Conservation (phyloP, 2,329 filamentous ascomycete species). For the Aspergillus fumigatus region DNA sequence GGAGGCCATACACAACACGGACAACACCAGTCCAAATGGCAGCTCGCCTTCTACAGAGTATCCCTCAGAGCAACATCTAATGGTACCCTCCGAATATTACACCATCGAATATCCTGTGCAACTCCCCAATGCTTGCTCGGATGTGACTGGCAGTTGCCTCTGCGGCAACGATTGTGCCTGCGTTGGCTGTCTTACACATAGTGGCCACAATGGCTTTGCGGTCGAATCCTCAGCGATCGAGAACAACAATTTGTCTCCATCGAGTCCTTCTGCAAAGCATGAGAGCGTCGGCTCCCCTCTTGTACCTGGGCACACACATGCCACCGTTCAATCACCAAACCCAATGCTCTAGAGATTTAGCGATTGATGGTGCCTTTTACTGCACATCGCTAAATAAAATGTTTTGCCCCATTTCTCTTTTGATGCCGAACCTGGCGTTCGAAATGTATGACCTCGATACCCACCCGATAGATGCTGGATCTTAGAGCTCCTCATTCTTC, state of each 20-base stretch:
- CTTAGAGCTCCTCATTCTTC: conserved; percentile 8
- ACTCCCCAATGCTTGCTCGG: conserved; percentile 39
- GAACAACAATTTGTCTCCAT: not conserved
- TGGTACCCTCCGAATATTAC: conserved; percentile 41
- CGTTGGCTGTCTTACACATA: conserved; percentile 50
- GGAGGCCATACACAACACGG: conserved; percentile 8
- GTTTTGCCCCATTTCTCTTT: not conserved
- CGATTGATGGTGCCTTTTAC: not conserved
- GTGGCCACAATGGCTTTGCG: conserved; percentile 44
- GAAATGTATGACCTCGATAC: conserved; percentile 29
- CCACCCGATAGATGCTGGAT: conserved; percentile 16
- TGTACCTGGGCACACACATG: conserved; percentile 14
- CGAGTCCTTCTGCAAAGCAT: conserved; percentile 1
- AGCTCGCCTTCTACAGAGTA: conserved; percentile 23
- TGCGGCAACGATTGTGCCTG: conserved; percentile 51
- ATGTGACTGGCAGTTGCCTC: conserved; percentile 48
- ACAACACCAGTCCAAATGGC: conserved; percentile 5
- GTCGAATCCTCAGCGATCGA: conserved; percentile 22
- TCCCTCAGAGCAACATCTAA: conserved; percentile 25
- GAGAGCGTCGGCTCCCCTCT: conserved; percentile 9
- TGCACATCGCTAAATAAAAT: not conserved
- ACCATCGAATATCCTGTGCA: conserved; percentile 40
- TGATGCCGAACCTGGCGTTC: conserved; percentile 4
- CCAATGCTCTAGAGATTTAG: conserved; percentile 15
- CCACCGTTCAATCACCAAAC: conserved; percentile 19